A percentile compares a stretch with the other conserved stretches of the same genome.
Conservation (phyloP, 257 asterid genomes). For the Gentiana straminea region DNA sequence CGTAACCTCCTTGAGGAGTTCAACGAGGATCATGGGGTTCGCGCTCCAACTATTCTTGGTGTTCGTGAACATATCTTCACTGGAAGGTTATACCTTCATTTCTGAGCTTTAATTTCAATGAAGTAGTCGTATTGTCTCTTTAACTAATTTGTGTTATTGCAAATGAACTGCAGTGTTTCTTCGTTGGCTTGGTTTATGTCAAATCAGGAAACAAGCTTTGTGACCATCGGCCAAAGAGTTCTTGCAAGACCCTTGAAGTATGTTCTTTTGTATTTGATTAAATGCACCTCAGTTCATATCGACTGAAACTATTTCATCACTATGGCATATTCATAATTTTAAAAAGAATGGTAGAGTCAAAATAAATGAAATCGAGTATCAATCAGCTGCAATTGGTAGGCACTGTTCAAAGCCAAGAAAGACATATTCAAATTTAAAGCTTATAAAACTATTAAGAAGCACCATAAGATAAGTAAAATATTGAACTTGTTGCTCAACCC, state of each 20-base stretch:
- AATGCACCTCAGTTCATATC: not conserved
- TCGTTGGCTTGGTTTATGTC: constrained; percentile 99
- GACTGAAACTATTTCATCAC: not conserved
- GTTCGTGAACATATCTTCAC: constrained; percentile 97
- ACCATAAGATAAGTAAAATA: no score
- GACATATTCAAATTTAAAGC: no score
- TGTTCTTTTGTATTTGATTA: constrained; percentile 17
- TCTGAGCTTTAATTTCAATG: constrained; percentile 7
- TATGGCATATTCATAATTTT: not conserved
- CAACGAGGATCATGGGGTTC: constrained; percentile 93
- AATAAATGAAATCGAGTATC: no score
- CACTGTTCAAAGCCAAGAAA: no score
- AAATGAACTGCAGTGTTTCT: constrained; percentile 68
- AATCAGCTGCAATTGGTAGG: no score
- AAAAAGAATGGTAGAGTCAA: no score
- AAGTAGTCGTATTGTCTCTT: constrained; percentile 5
- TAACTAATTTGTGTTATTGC: constrained; percentile 13
- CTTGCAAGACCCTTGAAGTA: constrained; percentile 96
- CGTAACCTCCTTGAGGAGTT: constrained; percentile 95
- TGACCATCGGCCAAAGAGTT: constrained; percentile 98
- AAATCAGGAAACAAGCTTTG: constrained; percentile 96
- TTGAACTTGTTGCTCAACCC: no score
- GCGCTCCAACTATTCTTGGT: constrained; percentile 90
- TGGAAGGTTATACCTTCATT: constrained; percentile 53
- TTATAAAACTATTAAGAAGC: no score